Evolutionary conservation across 176 grass and related monocot species (phyloP).

Genomic region (Guadua angustifolia): DNA sequence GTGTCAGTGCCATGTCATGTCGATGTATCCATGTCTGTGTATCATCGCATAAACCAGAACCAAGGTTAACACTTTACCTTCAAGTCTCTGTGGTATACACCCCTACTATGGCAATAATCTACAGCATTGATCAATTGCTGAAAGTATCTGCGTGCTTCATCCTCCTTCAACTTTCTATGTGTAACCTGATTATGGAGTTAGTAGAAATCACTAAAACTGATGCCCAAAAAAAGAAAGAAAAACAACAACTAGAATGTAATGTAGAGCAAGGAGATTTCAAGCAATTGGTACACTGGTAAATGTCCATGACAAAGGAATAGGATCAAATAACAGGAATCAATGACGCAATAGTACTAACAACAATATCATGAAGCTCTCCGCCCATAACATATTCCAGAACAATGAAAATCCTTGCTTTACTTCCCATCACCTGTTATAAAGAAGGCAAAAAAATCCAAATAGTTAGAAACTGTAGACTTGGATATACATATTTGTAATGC

Average conservation of each 20-base stretch:
- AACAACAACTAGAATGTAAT: neutral
- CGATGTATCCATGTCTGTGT: too few relatives aligned
- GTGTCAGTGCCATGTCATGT: too few relatives aligned
- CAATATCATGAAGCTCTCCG: constrained; percentile 86
- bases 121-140: constrained; percentile 87
- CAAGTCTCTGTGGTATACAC: constrained; percentile 88
- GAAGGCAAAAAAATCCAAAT: neutral
- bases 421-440: constrained; percentile 83
- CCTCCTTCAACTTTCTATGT: constrained; percentile 78
- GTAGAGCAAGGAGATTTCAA: neutral
- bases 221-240: neutral
- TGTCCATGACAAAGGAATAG: neutral
- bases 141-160: constrained; percentile 83
- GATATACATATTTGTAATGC: neutral
- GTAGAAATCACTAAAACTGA: neutral
- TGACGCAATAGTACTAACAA: constrained; percentile 54
- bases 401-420: constrained; percentile 89
- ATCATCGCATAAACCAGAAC: neutral
- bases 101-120: constrained; percentile 94
- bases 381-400: constrained; percentile 81
- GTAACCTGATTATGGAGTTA: constrained; percentile 54
- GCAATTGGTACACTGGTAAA: neutral
- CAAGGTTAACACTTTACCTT: constrained; percentile 53
- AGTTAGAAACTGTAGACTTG: neutral
- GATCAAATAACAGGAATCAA: constrained; percentile 25